Base-by-base conservation (phyloP, 225 moss, liverwort and hornwort genomes). In the Bryum argenteum region DNA sequence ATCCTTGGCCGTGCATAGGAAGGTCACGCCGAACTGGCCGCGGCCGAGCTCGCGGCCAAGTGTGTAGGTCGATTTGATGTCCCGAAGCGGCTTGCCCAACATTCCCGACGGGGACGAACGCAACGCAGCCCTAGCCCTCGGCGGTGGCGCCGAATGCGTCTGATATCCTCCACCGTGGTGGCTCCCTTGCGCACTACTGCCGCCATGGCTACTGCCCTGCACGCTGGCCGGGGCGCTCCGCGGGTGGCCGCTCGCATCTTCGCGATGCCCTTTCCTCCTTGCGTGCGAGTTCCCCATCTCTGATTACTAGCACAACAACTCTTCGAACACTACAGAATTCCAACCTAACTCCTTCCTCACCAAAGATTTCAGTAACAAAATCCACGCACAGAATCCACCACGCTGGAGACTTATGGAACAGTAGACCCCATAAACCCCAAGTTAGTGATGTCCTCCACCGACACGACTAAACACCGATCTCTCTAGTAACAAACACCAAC, bases 1-100 rank as follows among this genome's bases (percentile, higher is more conserved):
- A 8, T 63, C 72, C 65, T 80, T 77, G 7, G 55, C 22, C 6
- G 83, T 86, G 44, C 76, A 76, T 43, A 83, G 61, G 51, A 38
- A 82, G 10, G 85, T 86, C 65, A 83, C 79, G 15, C 85, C 85
- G 47, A 86, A 86, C 71, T 86, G 85, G 5, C 85, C 85, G 39
- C 85, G 73, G 12, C 85, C 85, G 3, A 86, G 85, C 67, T 86
- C 85, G 41, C 77, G 77, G 10, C 85, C 85, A 5, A 86, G 37
- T 7, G 68, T 77, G 15, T 83, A 86, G 1, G 59, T 65, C 9
- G 24, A 53, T 58, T 18, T 73, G 59, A 86, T 77, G 1, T 86
- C 74, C 40, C 70, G 70, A 11, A 83, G 67, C 18, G 82, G 79
- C 63, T 79, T 82, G 11, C 85, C 85, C 15, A 83, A 58, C 3